These are phyloP conservation scores for Calonectria hawksworthii DNA, from an alignment of 2,329 filamentous ascomycete species.

Conservation along the genomic window DNA sequence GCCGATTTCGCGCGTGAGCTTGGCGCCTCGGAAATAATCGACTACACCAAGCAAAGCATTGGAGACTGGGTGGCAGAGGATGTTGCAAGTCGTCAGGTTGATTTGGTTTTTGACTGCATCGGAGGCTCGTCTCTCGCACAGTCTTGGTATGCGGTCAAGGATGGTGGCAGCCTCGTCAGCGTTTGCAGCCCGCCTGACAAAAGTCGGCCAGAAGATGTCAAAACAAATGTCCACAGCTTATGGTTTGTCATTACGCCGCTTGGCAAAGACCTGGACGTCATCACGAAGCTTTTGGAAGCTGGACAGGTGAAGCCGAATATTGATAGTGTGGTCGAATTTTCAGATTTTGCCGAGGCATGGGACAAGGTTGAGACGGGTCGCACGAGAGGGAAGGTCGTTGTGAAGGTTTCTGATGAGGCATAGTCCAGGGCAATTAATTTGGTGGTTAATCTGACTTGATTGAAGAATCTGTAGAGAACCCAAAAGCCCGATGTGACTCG, in stretches of 20 bases:
- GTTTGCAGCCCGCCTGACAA: constrained; percentile 29
- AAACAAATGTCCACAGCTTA: constrained; percentile 1
- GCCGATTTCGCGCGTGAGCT: constrained; percentile 10
- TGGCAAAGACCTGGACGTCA: constrained; percentile 28
- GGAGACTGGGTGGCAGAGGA: constrained; percentile 28
- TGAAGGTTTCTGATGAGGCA: constrained; percentile 16
- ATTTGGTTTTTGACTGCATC: constrained; percentile 36
- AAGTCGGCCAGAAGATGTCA: constrained; percentile 25
- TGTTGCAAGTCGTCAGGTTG: constrained; percentile 7
- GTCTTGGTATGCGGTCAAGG: constrained; percentile 31
- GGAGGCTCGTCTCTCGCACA: constrained; percentile 24
- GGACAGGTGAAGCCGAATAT: constrained; percentile 32
- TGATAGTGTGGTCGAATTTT: constrained; percentile 32
- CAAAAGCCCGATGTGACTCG: no score
- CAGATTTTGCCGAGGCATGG: constrained; percentile 31
- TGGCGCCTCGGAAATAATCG: constrained; percentile 28
- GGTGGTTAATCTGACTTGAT: no score
- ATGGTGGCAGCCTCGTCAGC: constrained; percentile 28
- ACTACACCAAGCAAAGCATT: constrained; percentile 35
- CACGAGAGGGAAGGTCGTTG: constrained; percentile 31
- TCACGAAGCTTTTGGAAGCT: constrained; percentile 29
- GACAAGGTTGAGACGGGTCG: constrained; percentile 34
- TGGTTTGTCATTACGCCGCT: constrained; percentile 36
- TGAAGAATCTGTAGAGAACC: no score
- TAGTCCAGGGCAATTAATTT: neutral